Percentiles rank a stretch among this genome's conserved stretches.
These are phyloP conservation scores for Botryotinia globosa DNA, from an alignment of 2,329 filamentous ascomycete genomes.

Conservation along the genomic window DNA sequence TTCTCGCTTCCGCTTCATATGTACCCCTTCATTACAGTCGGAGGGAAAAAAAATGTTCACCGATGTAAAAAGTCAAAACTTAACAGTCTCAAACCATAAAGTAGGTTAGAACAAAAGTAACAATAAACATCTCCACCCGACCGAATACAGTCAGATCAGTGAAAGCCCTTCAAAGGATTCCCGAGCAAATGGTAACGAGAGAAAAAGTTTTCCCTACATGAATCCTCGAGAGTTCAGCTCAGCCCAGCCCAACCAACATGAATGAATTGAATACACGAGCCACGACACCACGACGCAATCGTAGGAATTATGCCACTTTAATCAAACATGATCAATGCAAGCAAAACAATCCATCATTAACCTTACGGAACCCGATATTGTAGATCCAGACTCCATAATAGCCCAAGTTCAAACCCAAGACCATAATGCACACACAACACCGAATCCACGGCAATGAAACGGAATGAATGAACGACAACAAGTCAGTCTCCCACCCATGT, in stretches of 20 bases:
- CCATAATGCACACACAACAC: neutral
- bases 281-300: conserved; percentile 14
- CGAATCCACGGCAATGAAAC: conserved; percentile 8
- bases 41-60: conserved; percentile 10
- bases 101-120: neutral
- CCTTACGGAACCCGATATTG: conserved; percentile 1
- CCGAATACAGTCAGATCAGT: conserved; percentile 8
- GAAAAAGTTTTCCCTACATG: neutral
- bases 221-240: conserved; percentile 2
- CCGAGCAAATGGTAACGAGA: conserved; percentile 6
- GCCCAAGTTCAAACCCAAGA: neutral
- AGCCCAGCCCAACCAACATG: conserved; percentile 15
- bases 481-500: neutral
- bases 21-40: neutral
- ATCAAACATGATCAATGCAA: conserved; percentile 13
- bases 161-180: neutral
- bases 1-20: conserved; percentile 12
- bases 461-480: neutral
- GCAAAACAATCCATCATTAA: neutral
- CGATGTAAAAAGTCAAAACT: neutral
- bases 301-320: neutral
- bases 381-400: conserved; percentile 8
- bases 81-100: neutral
- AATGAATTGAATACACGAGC: conserved; percentile 7
- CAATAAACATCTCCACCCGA: neutral